Evolutionary conservation across 371 early-diverging fungal species (phyloP).

Genomic region (Actinomortierella ambigua): DNA sequence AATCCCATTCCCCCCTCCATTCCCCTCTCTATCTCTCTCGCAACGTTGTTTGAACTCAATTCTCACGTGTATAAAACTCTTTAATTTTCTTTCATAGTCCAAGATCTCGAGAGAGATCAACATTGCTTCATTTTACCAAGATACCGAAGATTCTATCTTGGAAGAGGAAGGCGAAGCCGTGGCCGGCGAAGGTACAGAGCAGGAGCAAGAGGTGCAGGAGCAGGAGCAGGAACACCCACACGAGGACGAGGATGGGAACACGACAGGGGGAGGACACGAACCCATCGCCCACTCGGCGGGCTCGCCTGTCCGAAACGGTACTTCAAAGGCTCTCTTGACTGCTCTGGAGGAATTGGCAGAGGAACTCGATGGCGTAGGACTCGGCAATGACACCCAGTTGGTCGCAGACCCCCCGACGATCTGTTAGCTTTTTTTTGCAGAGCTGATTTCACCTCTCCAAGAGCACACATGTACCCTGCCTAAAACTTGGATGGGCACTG

Average conservation of each 20-base stretch:
- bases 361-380: conserved; percentile 14
- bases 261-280: conserved; percentile 7
- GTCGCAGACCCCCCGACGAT: too few relatives aligned
- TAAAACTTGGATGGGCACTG: too few relatives aligned
- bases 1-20: not conserved
- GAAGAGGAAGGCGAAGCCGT: conserved; percentile 15
- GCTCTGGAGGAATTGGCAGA: conserved; percentile 29
- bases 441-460: too few relatives aligned
- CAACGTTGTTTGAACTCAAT: not conserved
- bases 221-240: conserved; percentile 1
- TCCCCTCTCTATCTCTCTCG: not conserved
- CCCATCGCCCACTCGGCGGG: conserved; percentile 16
- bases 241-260: not conserved
- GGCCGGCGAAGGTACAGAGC: conserved; percentile 1
- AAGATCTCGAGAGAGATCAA: conserved; percentile 43
- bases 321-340: conserved; percentile 33
- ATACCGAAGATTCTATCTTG: conserved; percentile 15
- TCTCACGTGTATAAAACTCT: not conserved
- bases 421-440: too few relatives aligned
- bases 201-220: not conserved
- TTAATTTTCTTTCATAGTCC: conserved; percentile 12
- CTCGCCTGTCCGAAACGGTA: conserved; percentile 8
- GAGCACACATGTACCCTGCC: too few relatives aligned
- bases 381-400: conserved; percentile 8
- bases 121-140: conserved; percentile 26